phyloP scores from a whole-genome alignment of 257 asterid species.

The Solanum pinnatisectum region DNA sequence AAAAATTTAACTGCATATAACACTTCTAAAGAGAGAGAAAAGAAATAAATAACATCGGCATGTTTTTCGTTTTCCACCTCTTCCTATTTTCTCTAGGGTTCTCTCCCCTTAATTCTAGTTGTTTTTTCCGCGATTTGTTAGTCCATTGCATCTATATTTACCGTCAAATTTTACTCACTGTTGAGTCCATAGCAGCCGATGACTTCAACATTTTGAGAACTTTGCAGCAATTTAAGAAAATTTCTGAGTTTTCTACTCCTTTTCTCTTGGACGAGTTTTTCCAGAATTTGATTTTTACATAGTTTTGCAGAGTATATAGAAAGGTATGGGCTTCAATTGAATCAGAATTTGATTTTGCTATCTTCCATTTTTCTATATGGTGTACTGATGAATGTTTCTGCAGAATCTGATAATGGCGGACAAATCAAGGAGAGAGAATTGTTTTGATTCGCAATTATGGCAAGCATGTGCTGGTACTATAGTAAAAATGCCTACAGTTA shows the following conservation, averaged over 20 bases:
- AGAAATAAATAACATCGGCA: background rate
- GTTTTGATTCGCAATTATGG: constrained; percentile 81
- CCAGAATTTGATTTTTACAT: too few species aligned
- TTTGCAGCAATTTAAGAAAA: background rate
- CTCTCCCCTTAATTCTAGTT: background rate
- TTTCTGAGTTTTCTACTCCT: background rate
- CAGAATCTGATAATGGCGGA: background rate
- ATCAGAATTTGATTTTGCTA: too few species aligned
- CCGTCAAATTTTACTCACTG: background rate
- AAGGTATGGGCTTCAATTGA: background rate
- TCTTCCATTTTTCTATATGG: too few species aligned
- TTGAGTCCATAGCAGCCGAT: background rate
- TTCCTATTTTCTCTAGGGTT: background rate
- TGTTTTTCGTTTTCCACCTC: background rate
- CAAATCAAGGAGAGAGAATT: background rate
- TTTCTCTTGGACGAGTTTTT: too few species aligned
- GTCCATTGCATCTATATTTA: background rate
- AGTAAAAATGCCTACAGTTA: constrained; percentile 61
- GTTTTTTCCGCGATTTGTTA: background rate
- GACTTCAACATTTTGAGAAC: background rate
- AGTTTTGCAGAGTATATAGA: background rate
- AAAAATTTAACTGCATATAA: background rate
- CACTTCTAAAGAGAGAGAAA: background rate
- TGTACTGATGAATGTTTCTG: background rate
- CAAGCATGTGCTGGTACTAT: constrained; percentile 94